Evolutionary conservation across 257 asterid species (phyloP), one percentile per base, ranked within the genome.

Genomic region (Henckelia pumila): DNA sequence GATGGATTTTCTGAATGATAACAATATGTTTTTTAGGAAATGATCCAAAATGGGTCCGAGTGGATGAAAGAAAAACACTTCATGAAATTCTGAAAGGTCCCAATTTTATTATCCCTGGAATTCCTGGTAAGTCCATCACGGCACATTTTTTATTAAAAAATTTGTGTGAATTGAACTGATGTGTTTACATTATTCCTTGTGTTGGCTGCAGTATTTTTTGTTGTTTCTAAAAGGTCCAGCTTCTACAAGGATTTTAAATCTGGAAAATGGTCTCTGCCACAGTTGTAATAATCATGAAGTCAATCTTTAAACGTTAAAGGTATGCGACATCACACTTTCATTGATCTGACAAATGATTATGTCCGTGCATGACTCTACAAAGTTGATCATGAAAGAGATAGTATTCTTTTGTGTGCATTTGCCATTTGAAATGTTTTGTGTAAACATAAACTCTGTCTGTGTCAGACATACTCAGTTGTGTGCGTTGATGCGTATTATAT

Each of bases 211-310:
- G 99, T 84, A 53, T 81, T 90, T 66, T 88, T 67, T 44, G 78
- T 84, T 25, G 90, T 93, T 50, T 90, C 97, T 8, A 88, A 72
- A 76, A 81, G 75, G 72, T 85, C 99, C 44, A 69, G 83, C 79
- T 88, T 90, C 85, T 88, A 90, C 63, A 71, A 67, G 23, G 82
- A 80, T 71, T 90, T 93, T 79, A 88, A 73, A 77, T 80, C 92
- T 33, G 95, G 96, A 61, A 88, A 86, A 50, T 93, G 97, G 97
- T 67, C 85, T 74, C 79, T 74, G 10, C 91, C 95, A n/a, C 52
- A 66, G 66, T 66, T 80, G 35, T 75, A 71, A 35, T 80, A 77
- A 83, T 47, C 67, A 62, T 67, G 66, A 59, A 66, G 62, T 21
- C 50, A 50, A 67, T 29, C 30, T 55, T 57, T 67, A 8, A 35